These are phyloP conservation scores for Phascolomyces articulosus DNA, from an alignment of 371 early-diverging fungal species.

Conservation along the genomic window DNA sequence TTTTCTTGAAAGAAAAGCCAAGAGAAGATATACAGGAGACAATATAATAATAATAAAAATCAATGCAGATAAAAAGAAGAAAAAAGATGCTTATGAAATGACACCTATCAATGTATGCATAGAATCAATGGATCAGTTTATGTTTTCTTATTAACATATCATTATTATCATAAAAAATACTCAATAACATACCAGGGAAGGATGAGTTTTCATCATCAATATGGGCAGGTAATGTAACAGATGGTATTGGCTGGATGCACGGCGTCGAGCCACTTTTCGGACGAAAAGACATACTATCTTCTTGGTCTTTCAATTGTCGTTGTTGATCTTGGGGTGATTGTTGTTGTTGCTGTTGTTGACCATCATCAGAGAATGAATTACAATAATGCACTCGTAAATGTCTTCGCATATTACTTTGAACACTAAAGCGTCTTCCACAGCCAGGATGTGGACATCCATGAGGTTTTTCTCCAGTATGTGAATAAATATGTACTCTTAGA, in stretches of 20 bases:
- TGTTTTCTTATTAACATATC: too few species aligned
- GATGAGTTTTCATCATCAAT: background rate
- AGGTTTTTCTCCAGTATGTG: constrained; percentile 78
- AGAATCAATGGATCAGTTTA: too few species aligned
- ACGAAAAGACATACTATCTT: background rate
- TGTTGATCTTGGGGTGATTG: background rate
- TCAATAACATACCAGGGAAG: background rate
- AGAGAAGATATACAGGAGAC: too few species aligned
- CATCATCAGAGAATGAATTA: constrained; percentile 14
- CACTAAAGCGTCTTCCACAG: constrained; percentile 71
- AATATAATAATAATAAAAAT: too few species aligned
- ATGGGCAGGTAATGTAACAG: background rate
- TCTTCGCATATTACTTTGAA: constrained; percentile 75
- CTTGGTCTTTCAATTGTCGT: background rate
- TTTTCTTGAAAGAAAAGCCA: too few species aligned
- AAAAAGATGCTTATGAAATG: too few species aligned
- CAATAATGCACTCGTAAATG: constrained; percentile 53
- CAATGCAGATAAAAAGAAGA: too few species aligned
- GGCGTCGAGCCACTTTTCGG: constrained; percentile 7
- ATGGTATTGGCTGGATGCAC: background rate
- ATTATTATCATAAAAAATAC: background rate
- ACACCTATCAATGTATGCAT: too few species aligned
- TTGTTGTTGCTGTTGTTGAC: constrained; percentile 5
- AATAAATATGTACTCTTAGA: constrained; percentile 65
- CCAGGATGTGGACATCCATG: constrained; percentile 61